These are phyloP conservation scores for Hypomyces perniciosus DNA, from an alignment of 2,329 filamentous ascomycete genomes.

Conservation along the genomic window DNA sequence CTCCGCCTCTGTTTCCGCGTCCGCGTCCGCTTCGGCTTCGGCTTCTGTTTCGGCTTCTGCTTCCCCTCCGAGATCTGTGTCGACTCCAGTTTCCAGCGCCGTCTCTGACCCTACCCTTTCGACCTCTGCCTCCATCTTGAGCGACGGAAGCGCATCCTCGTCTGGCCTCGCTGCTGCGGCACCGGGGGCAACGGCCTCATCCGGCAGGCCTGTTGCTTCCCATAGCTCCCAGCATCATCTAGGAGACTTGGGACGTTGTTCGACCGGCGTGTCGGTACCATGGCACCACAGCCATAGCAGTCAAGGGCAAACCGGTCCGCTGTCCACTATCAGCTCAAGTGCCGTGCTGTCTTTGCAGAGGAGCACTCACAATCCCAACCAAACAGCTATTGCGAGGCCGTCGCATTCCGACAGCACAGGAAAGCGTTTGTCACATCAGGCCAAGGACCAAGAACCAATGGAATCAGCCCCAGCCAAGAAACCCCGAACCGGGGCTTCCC, in stretches of 20 bases:
- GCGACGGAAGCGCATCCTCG: conserved; percentile 4
- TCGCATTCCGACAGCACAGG: conserved; percentile 15
- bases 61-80: conserved; percentile 10
- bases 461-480: conserved; percentile 39
- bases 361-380: conserved; percentile 2
- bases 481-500: conserved; percentile 39
- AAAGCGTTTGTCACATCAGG: conserved; percentile 22
- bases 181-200: not conserved
- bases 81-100: conserved; percentile 1
- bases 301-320: conserved; percentile 13
- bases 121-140: not conserved
- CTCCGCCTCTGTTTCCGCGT: conserved; percentile 13
- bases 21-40: conserved; percentile 4
- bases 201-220: not conserved
- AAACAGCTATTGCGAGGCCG: conserved; percentile 13
- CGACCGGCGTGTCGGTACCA: conserved; percentile 7
- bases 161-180: conserved; percentile 1
- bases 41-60: conserved; percentile 1
- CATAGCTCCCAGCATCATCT: conserved; percentile 5
- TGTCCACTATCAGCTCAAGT: not conserved
- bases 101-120: not conserved
- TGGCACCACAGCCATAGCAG: conserved; percentile 15
- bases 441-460: conserved; percentile 22
- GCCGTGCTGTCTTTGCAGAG: not conserved
- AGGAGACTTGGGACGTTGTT: conserved; percentile 12